Evolutionary conservation across 805 yeast genomes (phyloP), one percentile per base, ranked within the genome.

Genomic region (Lipomyces chichibuensis): DNA sequence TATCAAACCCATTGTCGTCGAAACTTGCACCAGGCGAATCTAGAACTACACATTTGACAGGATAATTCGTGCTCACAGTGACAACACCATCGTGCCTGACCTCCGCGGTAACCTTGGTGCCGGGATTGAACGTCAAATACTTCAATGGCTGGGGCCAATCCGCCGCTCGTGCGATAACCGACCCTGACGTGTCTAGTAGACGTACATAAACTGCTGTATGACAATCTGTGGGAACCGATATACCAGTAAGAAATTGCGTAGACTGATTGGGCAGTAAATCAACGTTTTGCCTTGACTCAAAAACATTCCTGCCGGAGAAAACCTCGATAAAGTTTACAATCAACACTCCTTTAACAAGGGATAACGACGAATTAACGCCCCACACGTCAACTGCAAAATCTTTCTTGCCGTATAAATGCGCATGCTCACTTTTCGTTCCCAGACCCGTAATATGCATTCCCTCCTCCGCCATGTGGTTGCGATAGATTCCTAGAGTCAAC

Each of bases 81-180:
- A 80, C 70, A 25, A 62, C 57, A 7, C 76, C 80, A 17, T 75
- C 75, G 1, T 68, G 69, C 9, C 77, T 76, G 20, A 73, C 51
- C 4, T 70, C 56, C 4, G 78, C 77, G 1, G 71, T 35, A 32
- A 78, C 64, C 17, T 68, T 72, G 2, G 33, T 23, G 1, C 27
- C 49, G 7, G 35, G 51, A 3, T 80, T 77, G 65, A 81, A 78
- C 20, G 73, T 72, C 33, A 81, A 72, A 70, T 80, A 76, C 66
- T 82, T 82, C 57, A 82, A 71, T 3, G 84, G 84, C 71, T 84
- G 85, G 0, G 87, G 86, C 86, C 87, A 84, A 69, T 83, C 84
- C 5, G 77, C 75, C 7, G 79, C 77, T 56, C 78, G 70, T 5
- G 80, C 77, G 39, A 82, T 67, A 4, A 74, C 65, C 73, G n/a